Conservation (phyloP, 2,329 filamentous ascomycete genomes). For the Colletotrichum somersetense region DNA sequence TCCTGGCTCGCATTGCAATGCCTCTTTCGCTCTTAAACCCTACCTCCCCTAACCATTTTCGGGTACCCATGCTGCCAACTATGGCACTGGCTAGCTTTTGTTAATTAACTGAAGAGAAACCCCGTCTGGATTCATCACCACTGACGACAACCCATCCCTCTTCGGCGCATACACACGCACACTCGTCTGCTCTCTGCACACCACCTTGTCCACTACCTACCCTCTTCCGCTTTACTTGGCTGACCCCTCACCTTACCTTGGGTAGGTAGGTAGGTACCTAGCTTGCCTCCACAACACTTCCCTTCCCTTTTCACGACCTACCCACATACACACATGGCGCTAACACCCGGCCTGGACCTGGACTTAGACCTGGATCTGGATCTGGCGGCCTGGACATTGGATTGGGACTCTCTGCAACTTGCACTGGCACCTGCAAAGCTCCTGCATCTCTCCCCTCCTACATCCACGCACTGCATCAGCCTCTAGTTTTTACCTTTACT, state of each 20-base stretch:
- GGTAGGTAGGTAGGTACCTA: neutral
- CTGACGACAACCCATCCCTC: slow-evolving; percentile 23
- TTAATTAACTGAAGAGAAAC: slow-evolving; percentile 6
- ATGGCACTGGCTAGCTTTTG: slow-evolving; percentile 6
- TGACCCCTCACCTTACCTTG: neutral
- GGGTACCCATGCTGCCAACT: neutral
- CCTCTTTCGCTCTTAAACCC: neutral
- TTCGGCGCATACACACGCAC: slow-evolving; percentile 2
- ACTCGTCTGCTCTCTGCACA: neutral
- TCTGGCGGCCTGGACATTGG: slow-evolving; percentile 20
- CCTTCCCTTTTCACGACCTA: slow-evolving; percentile 1
- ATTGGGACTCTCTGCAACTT: slow-evolving; percentile 4
- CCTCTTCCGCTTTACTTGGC: slow-evolving; percentile 1
- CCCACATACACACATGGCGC: slow-evolving; percentile 25
- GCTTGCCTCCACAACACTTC: slow-evolving; percentile 10
- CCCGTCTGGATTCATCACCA: slow-evolving; percentile 30
- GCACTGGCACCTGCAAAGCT: slow-evolving; percentile 19
- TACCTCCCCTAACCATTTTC: slow-evolving; percentile 6
- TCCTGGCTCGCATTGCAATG: neutral
- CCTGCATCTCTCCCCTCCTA: slow-evolving; percentile 22
- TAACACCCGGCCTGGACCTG: slow-evolving; percentile 34
- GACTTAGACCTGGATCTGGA: slow-evolving; percentile 24
- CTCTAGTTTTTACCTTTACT: slow-evolving; percentile 22
- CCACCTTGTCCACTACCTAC: slow-evolving; percentile 2
- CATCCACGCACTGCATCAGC: slow-evolving; percentile 17